phyloP scores from a whole-genome alignment of 768 basidiomycete species.

The Agaricus subrufescens region DNA sequence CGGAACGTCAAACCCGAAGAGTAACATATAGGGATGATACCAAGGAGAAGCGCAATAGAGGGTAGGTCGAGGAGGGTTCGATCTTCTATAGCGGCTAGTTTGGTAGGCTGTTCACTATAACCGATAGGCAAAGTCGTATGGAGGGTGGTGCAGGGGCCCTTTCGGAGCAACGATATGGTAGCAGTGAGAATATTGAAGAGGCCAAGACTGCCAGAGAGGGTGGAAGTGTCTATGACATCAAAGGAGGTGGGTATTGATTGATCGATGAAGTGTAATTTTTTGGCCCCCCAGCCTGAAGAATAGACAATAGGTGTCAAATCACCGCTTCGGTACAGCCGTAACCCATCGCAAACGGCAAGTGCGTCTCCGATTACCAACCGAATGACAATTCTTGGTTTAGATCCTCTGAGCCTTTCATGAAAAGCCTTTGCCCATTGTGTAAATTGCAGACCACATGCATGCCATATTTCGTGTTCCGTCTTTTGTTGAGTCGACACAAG shows the following conservation, averaged over 20 bases:
- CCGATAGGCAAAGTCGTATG: constrained; percentile 38
- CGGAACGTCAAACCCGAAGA: constrained; percentile 6
- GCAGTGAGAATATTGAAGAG: constrained; percentile 38
- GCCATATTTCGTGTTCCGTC: constrained; percentile 19
- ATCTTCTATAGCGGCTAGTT: constrained; percentile 1
- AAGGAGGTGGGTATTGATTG: constrained; percentile 30
- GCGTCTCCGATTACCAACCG: constrained; percentile 39
- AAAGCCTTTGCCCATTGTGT: constrained; percentile 26
- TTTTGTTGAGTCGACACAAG: constrained; percentile 5
- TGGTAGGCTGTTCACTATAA: neutral
- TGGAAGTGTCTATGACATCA: constrained; percentile 46
- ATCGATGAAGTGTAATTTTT: constrained; percentile 25
- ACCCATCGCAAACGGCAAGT: constrained; percentile 30
- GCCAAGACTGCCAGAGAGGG: constrained; percentile 43
- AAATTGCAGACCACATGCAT: constrained; percentile 29
- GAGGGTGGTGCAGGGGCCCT: constrained; percentile 25
- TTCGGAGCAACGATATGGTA: constrained; percentile 31
- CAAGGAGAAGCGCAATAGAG: constrained; percentile 10
- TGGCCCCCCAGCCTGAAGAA: constrained; percentile 28
- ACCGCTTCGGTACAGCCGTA: constrained; percentile 18
- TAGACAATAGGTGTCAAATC: constrained; percentile 24
- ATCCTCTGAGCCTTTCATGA: constrained; percentile 11
- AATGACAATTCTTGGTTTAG: constrained; percentile 20
- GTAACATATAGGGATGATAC: constrained; percentile 1
- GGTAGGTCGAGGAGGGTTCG: constrained; percentile 4